Base-by-base conservation (phyloP, 2,329 filamentous ascomycete species). In the Botrytis deweyae region DNA sequence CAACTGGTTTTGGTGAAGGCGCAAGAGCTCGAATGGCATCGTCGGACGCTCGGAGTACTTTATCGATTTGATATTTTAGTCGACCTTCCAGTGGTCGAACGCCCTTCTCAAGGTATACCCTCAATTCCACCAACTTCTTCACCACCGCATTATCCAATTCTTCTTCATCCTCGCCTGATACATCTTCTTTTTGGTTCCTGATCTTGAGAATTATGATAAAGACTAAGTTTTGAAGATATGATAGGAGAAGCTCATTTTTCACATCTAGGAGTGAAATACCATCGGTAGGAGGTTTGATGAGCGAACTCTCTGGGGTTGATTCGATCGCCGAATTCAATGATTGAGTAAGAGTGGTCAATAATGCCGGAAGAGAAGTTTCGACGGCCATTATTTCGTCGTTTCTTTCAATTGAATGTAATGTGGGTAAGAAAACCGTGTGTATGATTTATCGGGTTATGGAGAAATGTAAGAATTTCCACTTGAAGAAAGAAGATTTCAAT, bases 241-340 rank as follows among this genome's bases (percentile, higher is more conserved):
- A 95, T 58, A 99, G 90, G 29, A 99, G 90, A n/a, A 99, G 88
- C 81, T 99, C 96, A 83, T 97, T 98, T 85, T 99, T 99, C 77
- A 93, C 90, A 81, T 98, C 94, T 80, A 99, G 91, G 1, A 99
- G 89, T 0, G 96, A 98, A 74, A 99, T 96, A 80, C 96, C 95
- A 79, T 97, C 90, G 76, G 91, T 87, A 1, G 93, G 91, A n/a
- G 93, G 89, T 67, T 92, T 85, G 74, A 97, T 88, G 22, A 86
- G 82, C n/a, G 86, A 81, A 29, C 90, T 81, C 67, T 88, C 88
- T 0, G 91, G 89, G 0, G 91, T 87, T 9, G 91, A 90, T 74
- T 94, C 89, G 64, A 91, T 86, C 0, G 92, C 89, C 0, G 90
- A 80, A 22, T 61, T 63, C 1, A 91, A 81, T 2, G 89, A 91